A percentile compares a stretch with the other conserved stretches of the same genome.
These are phyloP conservation scores for Heteromeles arbutifolia DNA, from an alignment of 306 rosid species.

Conservation along the genomic window DNA sequence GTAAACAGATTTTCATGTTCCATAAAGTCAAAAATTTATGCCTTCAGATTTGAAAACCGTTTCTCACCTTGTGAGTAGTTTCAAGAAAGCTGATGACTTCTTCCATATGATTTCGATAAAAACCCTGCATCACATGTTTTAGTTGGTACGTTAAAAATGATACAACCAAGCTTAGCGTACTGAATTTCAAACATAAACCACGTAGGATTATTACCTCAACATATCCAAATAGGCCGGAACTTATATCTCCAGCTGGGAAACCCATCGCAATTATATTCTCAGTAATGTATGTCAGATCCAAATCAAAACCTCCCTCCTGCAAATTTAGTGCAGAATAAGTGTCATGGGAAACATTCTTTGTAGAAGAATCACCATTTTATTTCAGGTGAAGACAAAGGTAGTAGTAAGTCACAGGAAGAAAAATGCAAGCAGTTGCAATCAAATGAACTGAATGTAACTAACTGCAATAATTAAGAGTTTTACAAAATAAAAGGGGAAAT, in stretches of 20 bases:
- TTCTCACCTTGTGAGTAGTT: conserved; percentile 73
- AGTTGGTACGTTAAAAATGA: conserved; percentile 17
- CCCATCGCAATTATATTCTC: conserved; percentile 94
- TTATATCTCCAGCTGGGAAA: conserved; percentile 85
- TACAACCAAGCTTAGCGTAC: conserved; percentile 12
- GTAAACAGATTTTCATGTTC: neutral
- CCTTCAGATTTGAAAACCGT: neutral
- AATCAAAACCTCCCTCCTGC: conserved; percentile 88
- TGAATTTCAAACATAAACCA: conserved; percentile 19
- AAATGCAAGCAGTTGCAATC: neutral
- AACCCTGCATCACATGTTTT: conserved; percentile 60
- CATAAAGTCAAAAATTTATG: conserved; percentile 3
- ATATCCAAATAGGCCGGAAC: conserved; percentile 85
- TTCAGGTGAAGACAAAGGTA: neutral
- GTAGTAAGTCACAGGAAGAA: neutral
- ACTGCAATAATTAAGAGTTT: neutral
- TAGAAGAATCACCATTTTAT: neutral
- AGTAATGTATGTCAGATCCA: conserved; percentile 84
- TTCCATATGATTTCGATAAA: conserved; percentile 95
- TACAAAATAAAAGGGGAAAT: neutral
- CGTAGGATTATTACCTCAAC: conserved; percentile 55
- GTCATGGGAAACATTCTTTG: neutral
- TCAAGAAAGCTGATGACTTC: conserved; percentile 84
- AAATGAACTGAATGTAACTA: neutral
- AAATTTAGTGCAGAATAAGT: neutral